Conservation (phyloP, 176 grass and related monocot genomes). For the Aechmea fasciata region DNA sequence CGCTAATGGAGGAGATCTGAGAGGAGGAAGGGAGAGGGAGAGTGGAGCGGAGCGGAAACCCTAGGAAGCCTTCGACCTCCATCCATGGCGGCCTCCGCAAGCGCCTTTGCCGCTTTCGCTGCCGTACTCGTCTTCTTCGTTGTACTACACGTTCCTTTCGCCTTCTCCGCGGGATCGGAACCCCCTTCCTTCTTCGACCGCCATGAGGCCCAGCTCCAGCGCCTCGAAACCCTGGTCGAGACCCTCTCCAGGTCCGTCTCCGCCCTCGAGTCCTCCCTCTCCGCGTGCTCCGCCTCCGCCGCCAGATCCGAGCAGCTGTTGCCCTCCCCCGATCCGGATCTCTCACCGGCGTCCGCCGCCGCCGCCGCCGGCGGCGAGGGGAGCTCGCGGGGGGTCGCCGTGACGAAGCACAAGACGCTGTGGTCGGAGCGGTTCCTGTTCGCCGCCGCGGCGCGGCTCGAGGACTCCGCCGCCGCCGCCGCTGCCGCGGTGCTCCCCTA, state of each 20-base stretch:
- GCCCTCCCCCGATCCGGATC: constrained; percentile 7
- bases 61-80: background rate
- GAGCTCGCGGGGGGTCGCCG: constrained; percentile 31
- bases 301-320: constrained; percentile 29
- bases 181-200: constrained; percentile 26
- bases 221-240: constrained; percentile 47
- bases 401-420: constrained; percentile 53
- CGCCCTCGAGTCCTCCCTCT: constrained; percentile 28
- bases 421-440: constrained; percentile 81
- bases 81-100: constrained; percentile 35
- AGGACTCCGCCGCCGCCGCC: constrained; percentile 35
- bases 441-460: constrained; percentile 47
- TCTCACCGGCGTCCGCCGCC: background rate
- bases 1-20: background rate
- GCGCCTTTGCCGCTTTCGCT: constrained; percentile 27
- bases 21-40: background rate
- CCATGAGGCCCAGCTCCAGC: constrained; percentile 38
- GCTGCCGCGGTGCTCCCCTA: constrained; percentile 42
- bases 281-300: constrained; percentile 4
- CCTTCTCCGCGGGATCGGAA: background rate
- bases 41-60: background rate
- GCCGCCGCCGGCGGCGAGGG: background rate
- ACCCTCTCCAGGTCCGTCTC: constrained; percentile 38
- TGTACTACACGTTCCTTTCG: background rate
- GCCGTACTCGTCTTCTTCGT: constrained; percentile 12